These are phyloP conservation scores for Penicillium cosmopolitanum DNA, from an alignment of 495 filamentous ascomycete genomes.

Conservation along the genomic window DNA sequence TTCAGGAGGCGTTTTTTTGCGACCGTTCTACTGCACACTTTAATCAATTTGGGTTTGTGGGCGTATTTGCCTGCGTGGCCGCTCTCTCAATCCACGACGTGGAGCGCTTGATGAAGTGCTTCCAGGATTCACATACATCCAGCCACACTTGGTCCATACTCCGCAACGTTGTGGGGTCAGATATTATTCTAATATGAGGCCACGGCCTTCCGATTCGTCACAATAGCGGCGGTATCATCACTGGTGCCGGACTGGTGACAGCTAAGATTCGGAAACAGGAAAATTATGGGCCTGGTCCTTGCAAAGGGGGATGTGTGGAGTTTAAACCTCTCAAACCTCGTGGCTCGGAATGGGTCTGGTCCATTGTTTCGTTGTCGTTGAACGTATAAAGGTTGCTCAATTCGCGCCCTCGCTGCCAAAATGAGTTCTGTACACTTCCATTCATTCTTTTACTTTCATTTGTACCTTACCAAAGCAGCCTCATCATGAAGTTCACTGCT, in stretches of 20 bases:
- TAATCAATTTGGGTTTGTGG: slow-evolving; percentile 19
- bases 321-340: neutral
- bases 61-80: slow-evolving; percentile 2
- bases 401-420: neutral
- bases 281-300: neutral
- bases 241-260: slow-evolving; percentile 1
- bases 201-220: slow-evolving; percentile 5
- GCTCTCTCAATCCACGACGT: neutral
- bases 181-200: neutral
- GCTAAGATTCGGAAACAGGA: slow-evolving; percentile 14
- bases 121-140: neutral
- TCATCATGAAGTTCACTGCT: slow-evolving; percentile 25
- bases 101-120: neutral
- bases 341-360: neutral
- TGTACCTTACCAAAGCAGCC: slow-evolving; percentile 4
- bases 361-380: neutral
- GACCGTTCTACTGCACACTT: slow-evolving; percentile 2
- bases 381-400: slow-evolving; percentile 7
- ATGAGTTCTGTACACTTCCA: neutral
- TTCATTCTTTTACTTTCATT: slow-evolving; percentile 5
- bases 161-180: neutral
- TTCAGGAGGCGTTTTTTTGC: slow-evolving; percentile 6
- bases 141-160: neutral
- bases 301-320: slow-evolving; percentile 5
- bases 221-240: slow-evolving; percentile 5